Percentiles rank a stretch among this genome's conserved stretches.
These are phyloP conservation scores for Nadsonia starkeyi-henricii DNA, from an alignment of 1,139 yeast genomes.

Conservation along the genomic window DNA sequence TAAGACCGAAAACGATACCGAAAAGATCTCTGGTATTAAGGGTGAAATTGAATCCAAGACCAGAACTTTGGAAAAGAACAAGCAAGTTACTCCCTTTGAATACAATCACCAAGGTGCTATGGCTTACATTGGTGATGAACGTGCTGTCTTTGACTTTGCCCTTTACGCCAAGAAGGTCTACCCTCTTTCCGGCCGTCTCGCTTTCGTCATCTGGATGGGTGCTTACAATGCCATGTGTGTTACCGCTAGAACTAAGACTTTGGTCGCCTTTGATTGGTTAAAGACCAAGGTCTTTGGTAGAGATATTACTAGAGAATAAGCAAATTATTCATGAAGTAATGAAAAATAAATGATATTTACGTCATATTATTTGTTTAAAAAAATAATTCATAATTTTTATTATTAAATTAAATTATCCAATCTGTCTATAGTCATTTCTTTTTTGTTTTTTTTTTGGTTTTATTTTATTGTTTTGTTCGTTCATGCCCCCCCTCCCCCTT, in stretches of 20 bases:
- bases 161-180: slow-evolving; percentile 56
- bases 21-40: slow-evolving; percentile 21
- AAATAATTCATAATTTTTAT: too few species aligned
- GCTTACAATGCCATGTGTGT: slow-evolving; percentile 89
- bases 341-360: background rate
- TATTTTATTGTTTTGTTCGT: background rate
- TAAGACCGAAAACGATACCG: slow-evolving; percentile 19
- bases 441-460: background rate
- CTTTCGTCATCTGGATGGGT: slow-evolving; percentile 88
- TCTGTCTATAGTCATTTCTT: background rate
- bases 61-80: slow-evolving; percentile 36
- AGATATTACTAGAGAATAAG: slow-evolving; percentile 38
- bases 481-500: too few species aligned
- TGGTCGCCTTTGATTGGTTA: slow-evolving; percentile 78
- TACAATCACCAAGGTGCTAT: slow-evolving; percentile 51
- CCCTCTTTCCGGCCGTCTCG: slow-evolving; percentile 72
- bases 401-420: background rate
- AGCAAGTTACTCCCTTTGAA: slow-evolving; percentile 60
- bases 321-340: background rate
- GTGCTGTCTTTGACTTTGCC: slow-evolving; percentile 85
- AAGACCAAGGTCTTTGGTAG: slow-evolving; percentile 83
- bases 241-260: slow-evolving; percentile 71
- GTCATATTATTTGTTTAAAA: too few species aligned
- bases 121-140: slow-evolving; percentile 69
- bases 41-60: slow-evolving; percentile 26